Percentiles rank a stretch among this genome's conserved stretches.
Conservation (phyloP, 2,329 filamentous ascomycete genomes). For the Pleoardoris graminearum region DNA sequence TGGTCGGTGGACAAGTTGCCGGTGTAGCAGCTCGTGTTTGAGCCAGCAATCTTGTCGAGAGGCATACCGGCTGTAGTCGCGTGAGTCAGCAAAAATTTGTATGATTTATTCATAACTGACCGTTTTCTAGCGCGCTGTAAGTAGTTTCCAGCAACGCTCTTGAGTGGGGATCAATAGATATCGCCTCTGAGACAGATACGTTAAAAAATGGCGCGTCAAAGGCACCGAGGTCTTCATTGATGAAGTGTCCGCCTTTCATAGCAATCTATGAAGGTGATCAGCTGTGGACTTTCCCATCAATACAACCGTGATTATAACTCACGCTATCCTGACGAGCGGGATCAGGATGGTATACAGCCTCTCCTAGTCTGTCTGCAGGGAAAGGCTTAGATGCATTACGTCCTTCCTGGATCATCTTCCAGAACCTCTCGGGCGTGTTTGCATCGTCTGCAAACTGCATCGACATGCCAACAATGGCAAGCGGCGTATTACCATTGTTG, state of each 20-base stretch:
- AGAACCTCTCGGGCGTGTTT: neutral
- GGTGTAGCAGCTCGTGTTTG: no score
- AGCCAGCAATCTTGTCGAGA: no score
- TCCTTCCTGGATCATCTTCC: neutral
- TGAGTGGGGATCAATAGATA: constrained; percentile 18
- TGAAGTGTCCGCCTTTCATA: neutral
- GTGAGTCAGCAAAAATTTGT: no score
- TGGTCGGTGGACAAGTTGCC: no score
- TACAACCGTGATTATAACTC: neutral
- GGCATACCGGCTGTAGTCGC: no score
- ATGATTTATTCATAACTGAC: neutral
- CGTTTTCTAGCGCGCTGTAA: constrained; percentile 21
- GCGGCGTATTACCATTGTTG: no score
- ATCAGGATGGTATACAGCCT: neutral
- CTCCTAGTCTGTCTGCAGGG: neutral
- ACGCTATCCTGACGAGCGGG: neutral
- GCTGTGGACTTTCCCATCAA: neutral
- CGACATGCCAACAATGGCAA: neutral
- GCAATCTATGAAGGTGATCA: neutral
- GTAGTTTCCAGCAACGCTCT: constrained; percentile 16
- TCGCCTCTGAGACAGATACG: constrained; percentile 7
- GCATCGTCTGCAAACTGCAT: neutral
- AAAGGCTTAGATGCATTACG: neutral
- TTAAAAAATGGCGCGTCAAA: constrained; percentile 16
- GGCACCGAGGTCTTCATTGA: constrained; percentile 3